phyloP scores from a whole-genome alignment of 2,329 filamentous ascomycete genomes.

The Aspergillus arachidicola region DNA sequence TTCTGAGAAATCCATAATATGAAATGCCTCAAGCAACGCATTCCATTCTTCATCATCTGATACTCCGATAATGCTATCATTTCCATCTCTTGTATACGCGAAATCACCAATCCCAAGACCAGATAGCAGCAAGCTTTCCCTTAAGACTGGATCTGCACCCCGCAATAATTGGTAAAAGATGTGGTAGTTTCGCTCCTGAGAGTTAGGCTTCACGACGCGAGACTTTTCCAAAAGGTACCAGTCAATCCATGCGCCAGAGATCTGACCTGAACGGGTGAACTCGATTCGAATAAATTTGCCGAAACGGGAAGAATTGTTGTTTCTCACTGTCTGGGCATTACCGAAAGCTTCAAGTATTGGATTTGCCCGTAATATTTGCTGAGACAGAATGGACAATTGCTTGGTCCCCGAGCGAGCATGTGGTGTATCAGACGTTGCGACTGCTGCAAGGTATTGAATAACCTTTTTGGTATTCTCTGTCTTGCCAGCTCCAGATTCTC shows the following conservation, averaged over 20 bases:
- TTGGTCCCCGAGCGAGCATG: constrained; percentile 61
- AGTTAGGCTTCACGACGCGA: constrained; percentile 86
- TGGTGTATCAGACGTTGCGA: constrained; percentile 80
- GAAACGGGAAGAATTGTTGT: constrained; percentile 97
- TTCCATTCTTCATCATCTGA: constrained; percentile 93
- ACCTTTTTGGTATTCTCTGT: constrained; percentile 99
- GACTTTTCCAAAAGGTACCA: constrained; percentile 99
- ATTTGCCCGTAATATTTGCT: constrained; percentile 94
- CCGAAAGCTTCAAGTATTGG: constrained; percentile 97
- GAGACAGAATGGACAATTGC: constrained; percentile 82
- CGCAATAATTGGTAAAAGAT: constrained; percentile 94
- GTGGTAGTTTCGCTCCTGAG: constrained; percentile 92
- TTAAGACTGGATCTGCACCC: constrained; percentile 74
- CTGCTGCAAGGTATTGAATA: constrained; percentile 95
- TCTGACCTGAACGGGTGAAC: constrained; percentile 83
- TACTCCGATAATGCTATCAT: constrained; percentile 86
- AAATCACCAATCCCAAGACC: constrained; percentile 82
- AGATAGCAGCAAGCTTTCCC: constrained; percentile 74
- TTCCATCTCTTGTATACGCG: constrained; percentile 85
- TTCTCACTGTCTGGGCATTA: constrained; percentile 95
- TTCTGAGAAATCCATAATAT: constrained; percentile 88
- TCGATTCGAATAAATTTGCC: constrained; percentile 99
- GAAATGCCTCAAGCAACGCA: constrained; percentile 84
- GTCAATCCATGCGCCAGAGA: constrained; percentile 94
- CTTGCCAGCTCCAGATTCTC: constrained; percentile 96